Conservation (phyloP, 768 basidiomycete species). For the Xerocomus brunneocitrinus region DNA sequence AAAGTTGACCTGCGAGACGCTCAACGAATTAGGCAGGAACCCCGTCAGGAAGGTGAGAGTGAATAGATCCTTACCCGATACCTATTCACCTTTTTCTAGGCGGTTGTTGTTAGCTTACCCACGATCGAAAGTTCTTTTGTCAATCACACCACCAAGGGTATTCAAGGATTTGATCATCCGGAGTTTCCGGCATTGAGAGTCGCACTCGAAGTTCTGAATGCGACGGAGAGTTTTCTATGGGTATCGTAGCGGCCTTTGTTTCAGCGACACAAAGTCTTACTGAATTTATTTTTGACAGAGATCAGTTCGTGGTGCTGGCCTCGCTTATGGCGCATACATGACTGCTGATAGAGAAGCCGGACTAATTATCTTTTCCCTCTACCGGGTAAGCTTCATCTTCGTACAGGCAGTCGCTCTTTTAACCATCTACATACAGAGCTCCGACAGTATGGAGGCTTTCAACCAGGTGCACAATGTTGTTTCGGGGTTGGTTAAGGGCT, state of each 20-base stretch:
- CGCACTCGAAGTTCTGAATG: slow-evolving; percentile 85
- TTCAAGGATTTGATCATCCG: slow-evolving; percentile 74
- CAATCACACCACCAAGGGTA: slow-evolving; percentile 70
- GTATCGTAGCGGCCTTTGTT: slow-evolving; percentile 34
- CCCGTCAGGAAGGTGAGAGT: slow-evolving; percentile 62
- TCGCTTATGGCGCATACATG: slow-evolving; percentile 89
- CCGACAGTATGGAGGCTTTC: slow-evolving; percentile 74
- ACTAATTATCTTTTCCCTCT: slow-evolving; percentile 68
- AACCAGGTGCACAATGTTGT: slow-evolving; percentile 76
- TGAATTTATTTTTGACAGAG: slow-evolving; percentile 43
- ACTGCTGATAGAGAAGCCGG: slow-evolving; percentile 76
- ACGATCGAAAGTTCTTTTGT: slow-evolving; percentile 94
- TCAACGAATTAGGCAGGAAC: slow-evolving; percentile 70
- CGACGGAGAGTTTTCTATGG: slow-evolving; percentile 94
- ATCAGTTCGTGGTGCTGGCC: slow-evolving; percentile 87
- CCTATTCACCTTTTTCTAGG: slow-evolving; percentile 39
- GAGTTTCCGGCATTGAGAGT: slow-evolving; percentile 83
- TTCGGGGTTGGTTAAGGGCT: slow-evolving; percentile 73
- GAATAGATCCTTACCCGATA: not conserved
- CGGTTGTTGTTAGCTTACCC: slow-evolving; percentile 81
- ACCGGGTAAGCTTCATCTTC: slow-evolving; percentile 50
- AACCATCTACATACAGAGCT: slow-evolving; percentile 51
- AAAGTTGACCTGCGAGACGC: slow-evolving; percentile 58
- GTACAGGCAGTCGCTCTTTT: not conserved
- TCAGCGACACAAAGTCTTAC: not conserved